Base-by-base conservation (phyloP, 768 basidiomycete genomes). In the Lentinula boryana region DNA sequence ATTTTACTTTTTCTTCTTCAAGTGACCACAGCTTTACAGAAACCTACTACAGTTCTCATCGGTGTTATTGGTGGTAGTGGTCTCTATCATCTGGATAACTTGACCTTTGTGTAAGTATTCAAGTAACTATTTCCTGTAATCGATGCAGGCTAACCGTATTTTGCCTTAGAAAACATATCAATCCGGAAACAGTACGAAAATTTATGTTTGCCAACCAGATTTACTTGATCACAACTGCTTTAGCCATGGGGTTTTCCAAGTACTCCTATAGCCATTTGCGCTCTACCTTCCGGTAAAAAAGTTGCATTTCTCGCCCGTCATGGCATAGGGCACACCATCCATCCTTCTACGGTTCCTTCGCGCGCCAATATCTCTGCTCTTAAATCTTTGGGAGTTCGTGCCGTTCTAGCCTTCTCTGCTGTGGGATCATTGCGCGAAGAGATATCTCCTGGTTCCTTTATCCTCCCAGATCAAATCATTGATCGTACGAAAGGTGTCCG, bases 281-380 rank as follows among this genome's bases (percentile, higher is more conserved):
- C 86, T n/a, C 85, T 97, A 21, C 91, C 93, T 1, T 88, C 90
- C 0, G 92, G 93, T 43, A 78, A 83, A 0, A 80, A 78, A 50
- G 76, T 98, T 64, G 96, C 96, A 56, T 99, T 98, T 79, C 74
- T 98, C 55, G 88, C 96, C 0, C 87, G 96, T 9, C 97, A 98
- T 70, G 95, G 95, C 13, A 69, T 72, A n/a, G 81, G 84, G 9
- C 96, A 98, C 76, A 80, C 75, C 63, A 83, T 94, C 72, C 69
- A 81, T 15, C 96, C 96, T 2, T 89, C 93, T 5, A 70, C 81
- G 36, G 90, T 98, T 7, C 95, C 95, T 51, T 74, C 80, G 0
- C 86, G 92, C 56, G 96, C 96, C 64, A 99, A 98, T 80, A 94
- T 98, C 68, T 90, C 95, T 32, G 96, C 95, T 0, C 82, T 98